Evolutionary conservation across 2,329 filamentous ascomycete genomes (phyloP).

Genomic region (Scedosporium minutisporum): DNA sequence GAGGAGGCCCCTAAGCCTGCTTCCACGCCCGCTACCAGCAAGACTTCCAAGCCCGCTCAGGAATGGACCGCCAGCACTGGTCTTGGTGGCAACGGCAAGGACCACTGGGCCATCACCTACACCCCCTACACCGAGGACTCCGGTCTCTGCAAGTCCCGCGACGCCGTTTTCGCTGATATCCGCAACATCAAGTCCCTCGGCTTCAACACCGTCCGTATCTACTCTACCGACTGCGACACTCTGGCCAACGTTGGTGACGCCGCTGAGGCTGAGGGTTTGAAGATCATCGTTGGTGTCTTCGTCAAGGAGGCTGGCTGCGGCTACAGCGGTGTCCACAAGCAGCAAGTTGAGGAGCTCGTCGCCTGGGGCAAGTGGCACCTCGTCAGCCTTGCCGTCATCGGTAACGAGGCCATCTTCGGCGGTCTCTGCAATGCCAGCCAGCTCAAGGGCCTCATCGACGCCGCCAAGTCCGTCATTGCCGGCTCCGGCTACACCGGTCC

Average conservation of each 20-base stretch:
- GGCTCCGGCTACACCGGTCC: conserved; percentile 60
- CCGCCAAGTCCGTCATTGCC: conserved; percentile 54
- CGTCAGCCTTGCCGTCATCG: conserved; percentile 73
- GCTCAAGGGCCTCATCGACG: conserved; percentile 61
- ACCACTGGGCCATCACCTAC: conserved; percentile 70
- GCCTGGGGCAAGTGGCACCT: conserved; percentile 64
- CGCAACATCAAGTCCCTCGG: conserved; percentile 51
- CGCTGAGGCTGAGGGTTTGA: conserved; percentile 55
- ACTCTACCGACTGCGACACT: conserved; percentile 84
- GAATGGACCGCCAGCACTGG: conserved; percentile 15
- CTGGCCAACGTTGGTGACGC: conserved; percentile 67
- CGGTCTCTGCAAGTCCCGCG: conserved; percentile 54
- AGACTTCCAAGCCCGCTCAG: conserved; percentile 15
- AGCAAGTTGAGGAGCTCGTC: conserved; percentile 66
- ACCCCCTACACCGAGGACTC: conserved; percentile 55
- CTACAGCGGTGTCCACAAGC: conserved; percentile 52
- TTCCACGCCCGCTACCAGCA: conserved; percentile 14
- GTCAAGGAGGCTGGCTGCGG: conserved; percentile 57
- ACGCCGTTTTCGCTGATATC: conserved; percentile 52
- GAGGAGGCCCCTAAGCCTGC: conserved; percentile 14
- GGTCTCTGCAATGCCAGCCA: conserved; percentile 52
- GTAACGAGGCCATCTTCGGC: conserved; percentile 85
- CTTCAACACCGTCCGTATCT: conserved; percentile 67
- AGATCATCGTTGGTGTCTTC: conserved; percentile 82
- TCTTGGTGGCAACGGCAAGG: conserved; percentile 30